Evolutionary conservation across 441 rosid genomes (phyloP).

Genomic region (Aleurites moluccanus): DNA sequence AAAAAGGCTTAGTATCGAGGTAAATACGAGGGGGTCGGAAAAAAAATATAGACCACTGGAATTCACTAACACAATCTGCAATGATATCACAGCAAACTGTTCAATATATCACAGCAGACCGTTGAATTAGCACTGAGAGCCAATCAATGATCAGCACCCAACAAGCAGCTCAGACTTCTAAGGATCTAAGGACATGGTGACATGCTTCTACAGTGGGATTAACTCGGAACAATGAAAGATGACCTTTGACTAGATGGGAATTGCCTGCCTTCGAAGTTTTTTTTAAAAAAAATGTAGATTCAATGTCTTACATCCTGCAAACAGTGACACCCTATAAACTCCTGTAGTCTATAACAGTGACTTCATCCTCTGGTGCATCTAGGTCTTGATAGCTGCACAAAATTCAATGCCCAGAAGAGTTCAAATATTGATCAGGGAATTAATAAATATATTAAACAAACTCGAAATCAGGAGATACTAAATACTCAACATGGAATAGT

Average conservation of each 20-base stretch:
- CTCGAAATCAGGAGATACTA: neutral
- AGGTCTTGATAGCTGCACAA: conserved; percentile 87
- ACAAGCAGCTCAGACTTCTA: conserved; percentile 13
- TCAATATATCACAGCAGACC: too few relatives aligned
- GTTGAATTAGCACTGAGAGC: too few relatives aligned
- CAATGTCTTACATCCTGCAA: neutral
- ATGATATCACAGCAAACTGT: neutral
- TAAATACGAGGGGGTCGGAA: conserved; percentile 7
- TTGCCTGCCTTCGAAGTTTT: neutral
- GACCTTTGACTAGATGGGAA: neutral
- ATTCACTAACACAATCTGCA: conserved; percentile 14
- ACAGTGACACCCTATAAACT: conserved; percentile 54
- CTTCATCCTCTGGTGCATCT: conserved; percentile 94
- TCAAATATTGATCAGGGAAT: neutral
- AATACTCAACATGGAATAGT: neutral
- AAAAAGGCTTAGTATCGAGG: neutral
- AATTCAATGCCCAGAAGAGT: neutral
- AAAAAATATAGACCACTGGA: neutral
- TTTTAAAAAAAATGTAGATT: neutral
- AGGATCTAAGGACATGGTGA: conserved; percentile 6
- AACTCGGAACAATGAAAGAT: neutral
- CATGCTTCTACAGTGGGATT: conserved; percentile 20
- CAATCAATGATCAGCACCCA: neutral
- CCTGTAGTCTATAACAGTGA: conserved; percentile 91
- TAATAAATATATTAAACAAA: neutral